phyloP scores from a whole-genome alignment of 2,329 filamentous ascomycete genomes.

The Chaetomium sp. region DNA sequence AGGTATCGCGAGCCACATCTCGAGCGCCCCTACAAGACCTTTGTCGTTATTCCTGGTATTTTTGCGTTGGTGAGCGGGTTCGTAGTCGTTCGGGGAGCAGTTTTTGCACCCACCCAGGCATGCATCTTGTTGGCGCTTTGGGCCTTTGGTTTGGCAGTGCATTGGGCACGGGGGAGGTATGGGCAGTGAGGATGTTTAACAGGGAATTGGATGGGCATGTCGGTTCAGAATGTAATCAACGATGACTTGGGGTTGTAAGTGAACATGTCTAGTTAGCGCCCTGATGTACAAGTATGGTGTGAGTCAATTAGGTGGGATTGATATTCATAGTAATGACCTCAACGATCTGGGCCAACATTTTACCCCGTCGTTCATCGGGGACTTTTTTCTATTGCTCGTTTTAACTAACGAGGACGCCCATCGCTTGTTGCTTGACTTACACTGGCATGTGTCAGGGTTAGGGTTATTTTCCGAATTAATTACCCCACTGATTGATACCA shows the following conservation, averaged over 20 bases:
- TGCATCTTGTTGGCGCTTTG: slow-evolving; percentile 46
- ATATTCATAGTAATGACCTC: too few relatives aligned
- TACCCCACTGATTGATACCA: background rate
- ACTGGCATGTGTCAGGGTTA: background rate
- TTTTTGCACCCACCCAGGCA: slow-evolving; percentile 51
- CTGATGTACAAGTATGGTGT: too few relatives aligned
- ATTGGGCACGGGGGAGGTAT: slow-evolving; percentile 21
- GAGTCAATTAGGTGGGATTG: too few relatives aligned
- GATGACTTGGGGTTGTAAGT: too few relatives aligned
- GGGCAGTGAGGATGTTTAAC: background rate
- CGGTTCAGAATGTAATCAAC: too few relatives aligned
- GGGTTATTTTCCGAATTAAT: background rate
- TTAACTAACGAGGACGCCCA: too few relatives aligned
- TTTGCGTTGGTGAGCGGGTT: slow-evolving; percentile 55
- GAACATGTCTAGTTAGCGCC: too few relatives aligned
- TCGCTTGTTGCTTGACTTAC: too few relatives aligned
- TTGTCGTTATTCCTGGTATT: slow-evolving; percentile 41
- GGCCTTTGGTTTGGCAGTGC: slow-evolving; percentile 41
- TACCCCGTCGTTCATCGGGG: too few relatives aligned
- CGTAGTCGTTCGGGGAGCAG: slow-evolving; percentile 51
- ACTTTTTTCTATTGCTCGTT: too few relatives aligned
- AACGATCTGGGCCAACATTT: too few relatives aligned
- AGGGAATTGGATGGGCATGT: too few relatives aligned
- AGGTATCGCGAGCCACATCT: slow-evolving; percentile 50
- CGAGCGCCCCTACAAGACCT: slow-evolving; percentile 49